A percentile compares a stretch with the other conserved stretches of the same genome.
These are phyloP conservation scores for Leccinum variicolor DNA, from an alignment of 768 basidiomycete species.

Conservation along the genomic window DNA sequence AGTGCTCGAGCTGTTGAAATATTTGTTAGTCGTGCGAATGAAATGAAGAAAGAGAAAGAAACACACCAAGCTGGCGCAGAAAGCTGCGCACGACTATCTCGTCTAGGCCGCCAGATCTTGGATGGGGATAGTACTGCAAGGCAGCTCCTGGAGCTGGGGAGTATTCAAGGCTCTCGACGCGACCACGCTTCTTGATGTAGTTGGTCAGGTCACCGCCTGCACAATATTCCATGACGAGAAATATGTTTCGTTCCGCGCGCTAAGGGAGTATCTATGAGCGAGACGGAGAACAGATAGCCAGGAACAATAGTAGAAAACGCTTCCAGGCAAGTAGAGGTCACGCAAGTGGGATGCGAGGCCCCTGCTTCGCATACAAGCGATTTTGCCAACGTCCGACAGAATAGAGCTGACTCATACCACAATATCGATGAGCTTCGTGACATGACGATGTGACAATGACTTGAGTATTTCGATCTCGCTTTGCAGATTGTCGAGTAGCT, in stretches of 20 bases:
- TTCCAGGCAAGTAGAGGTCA: not conserved
- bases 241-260: constrained; percentile 77
- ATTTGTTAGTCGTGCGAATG: not conserved
- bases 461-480: constrained; percentile 97
- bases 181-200: constrained; percentile 97
- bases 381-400: not conserved
- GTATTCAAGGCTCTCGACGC: constrained; percentile 86
- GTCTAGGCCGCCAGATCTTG: constrained; percentile 83
- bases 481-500: constrained; percentile 96
- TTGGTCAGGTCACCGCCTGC: constrained; percentile 93
- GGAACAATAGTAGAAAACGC: not conserved
- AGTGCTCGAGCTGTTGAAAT: constrained; percentile 75
- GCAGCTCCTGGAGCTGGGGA: constrained; percentile 64
- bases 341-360: not conserved
- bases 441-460: constrained; percentile 86
- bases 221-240: constrained; percentile 97
- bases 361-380: not conserved
- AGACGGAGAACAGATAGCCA: not conserved
- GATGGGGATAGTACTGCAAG: constrained; percentile 87
- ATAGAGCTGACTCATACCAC: constrained; percentile 52
- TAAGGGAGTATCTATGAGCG: constrained; percentile 26
- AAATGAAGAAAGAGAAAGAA: not conserved
- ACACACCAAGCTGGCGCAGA: constrained; percentile 80
- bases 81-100: constrained; percentile 91
- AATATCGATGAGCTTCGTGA: constrained; percentile 90